Conservation (phyloP, 1,139 yeast species). For the Spathaspora sp. region DNA sequence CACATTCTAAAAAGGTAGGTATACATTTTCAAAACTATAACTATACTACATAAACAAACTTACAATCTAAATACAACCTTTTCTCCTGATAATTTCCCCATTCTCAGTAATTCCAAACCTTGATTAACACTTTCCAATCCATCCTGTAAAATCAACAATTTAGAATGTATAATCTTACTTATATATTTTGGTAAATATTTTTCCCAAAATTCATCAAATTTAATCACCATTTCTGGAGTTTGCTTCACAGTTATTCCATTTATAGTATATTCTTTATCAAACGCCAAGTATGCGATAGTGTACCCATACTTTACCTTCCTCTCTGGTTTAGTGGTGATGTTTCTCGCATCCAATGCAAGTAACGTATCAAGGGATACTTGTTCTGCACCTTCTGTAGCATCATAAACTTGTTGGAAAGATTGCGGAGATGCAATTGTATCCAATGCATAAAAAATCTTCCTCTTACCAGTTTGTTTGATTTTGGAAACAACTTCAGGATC, state of each 20-base stretch:
- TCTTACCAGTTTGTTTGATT: conserved; percentile 41
- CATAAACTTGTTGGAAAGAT: conserved; percentile 44
- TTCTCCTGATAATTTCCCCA: conserved; percentile 25
- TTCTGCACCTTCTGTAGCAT: conserved; percentile 33
- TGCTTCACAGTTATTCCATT: conserved; percentile 7
- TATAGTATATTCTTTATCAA: conserved; percentile 13
- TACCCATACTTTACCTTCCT: conserved; percentile 23
- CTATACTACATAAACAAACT: not conserved
- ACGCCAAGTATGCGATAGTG: conserved; percentile 15
- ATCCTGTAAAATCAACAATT: conserved; percentile 23
- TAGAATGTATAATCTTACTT: conserved; percentile 19
- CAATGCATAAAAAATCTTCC: conserved; percentile 47
- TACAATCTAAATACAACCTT: conserved; percentile 24
- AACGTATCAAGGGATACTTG: conserved; percentile 30
- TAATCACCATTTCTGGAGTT: conserved; percentile 8
- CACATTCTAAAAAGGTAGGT: too few species aligned
- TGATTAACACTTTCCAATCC: conserved; percentile 29
- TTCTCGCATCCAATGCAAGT: conserved; percentile 20
- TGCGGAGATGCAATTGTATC: conserved; percentile 51
- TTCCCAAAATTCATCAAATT: conserved; percentile 19
- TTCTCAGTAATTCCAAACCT: conserved; percentile 25
- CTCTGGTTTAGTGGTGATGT: conserved; percentile 15
- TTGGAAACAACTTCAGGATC: conserved; percentile 53
- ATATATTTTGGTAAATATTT: conserved; percentile 20
- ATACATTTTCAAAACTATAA: too few species aligned